Base-by-base conservation (phyloP, 805 yeast genomes). In the Kodamaea restingae region DNA sequence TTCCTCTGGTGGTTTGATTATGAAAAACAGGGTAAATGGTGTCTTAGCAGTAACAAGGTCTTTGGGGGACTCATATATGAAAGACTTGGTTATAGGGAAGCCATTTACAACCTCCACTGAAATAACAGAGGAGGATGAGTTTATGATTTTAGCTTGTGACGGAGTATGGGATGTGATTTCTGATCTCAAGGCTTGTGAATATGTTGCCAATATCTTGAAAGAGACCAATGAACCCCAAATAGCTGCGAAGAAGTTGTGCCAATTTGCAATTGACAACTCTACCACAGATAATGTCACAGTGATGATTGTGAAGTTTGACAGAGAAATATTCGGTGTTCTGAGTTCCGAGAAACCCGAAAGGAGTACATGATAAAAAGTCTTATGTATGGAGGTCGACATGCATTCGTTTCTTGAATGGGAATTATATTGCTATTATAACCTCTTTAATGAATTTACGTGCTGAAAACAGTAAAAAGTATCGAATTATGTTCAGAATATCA, bases 101-200 rank as follows among this genome's bases (percentile, higher is more conserved):
- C 98, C 98, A 1, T 91, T 83, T 55, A 91, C 98, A 0, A 87
- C 98, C 0, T 78, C 88, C 33, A 88, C 95, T 1, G 88, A 81
- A 52, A 68, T 93, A 21, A 71, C 71, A 17, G 61, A 60, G 1
- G 68, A 65, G 8, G 96, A 90, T 58, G 84, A 84, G 49, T 87
- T 86, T 54, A 60, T 91, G 53, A 88, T 91, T 36, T 65, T 91
- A 43, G 98, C 97, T 0, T 93, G 98, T 60, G 98, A 91, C 61
- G 98, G 98, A 0, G 65, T 91, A 8, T 91, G 98, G 98, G 98
- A 91, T 59, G 97, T 91, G 4, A 74, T 90, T 37, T 71, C 80
- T 7, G 98, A 93, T 56, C 84, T 78, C 47, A 76, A 77, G 40
- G 98, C 98, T 0, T 85, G 93, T 41, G 81, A 81, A 40, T 59